Base-by-base conservation (phyloP, 2,329 filamentous ascomycete genomes). In the Penicillium hesseltinei region DNA sequence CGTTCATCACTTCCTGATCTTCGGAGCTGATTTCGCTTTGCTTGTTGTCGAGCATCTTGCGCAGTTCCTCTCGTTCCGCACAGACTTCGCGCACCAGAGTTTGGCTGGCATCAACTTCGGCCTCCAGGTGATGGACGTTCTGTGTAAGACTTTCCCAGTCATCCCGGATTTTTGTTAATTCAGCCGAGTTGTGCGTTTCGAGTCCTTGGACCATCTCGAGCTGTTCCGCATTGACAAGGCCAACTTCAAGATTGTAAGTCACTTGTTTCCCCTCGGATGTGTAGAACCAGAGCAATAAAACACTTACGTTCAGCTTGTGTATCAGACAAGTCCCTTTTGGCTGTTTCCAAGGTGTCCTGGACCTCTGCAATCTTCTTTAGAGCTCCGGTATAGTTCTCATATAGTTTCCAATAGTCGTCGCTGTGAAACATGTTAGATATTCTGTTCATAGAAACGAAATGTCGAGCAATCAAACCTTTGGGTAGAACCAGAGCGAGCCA, bases 371-470 rank as follows among this genome's bases (percentile, higher is more conserved):
- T 69, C 56, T 72, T 76, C 53, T 71, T 69, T 25, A 74, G 70
- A 33, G 71, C 58, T 6, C 64, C 62, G 4, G 73, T 70, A 55
- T 74, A 77, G 44, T 73, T 71, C 15, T 76, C 73, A 56, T 75
- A 76, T 45, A 77, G 46, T 58, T 75, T 76, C 71, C 72, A 75
- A 55, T 75, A 75, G 29, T 75, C 71, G 44, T 75, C 73, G 56
- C 73, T 75, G 46, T 9, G 51, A 10, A n/a, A 15, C n/a, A 25
- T 21, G 57, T 71, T 59, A 69, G 63, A 43, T 25, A 19, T 31
- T 7, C 5, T 19, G n/a, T 19, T 19, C 36, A 43, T 31, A 13
- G 10, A 17, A 19, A 33, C 43, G 45, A 36, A n/a, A 40, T 27
- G 8, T 5, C 8, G 17, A 5, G 27, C 5, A 40, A 8, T 48